A percentile compares a stretch with the other conserved stretches of the same genome.
Conservation (phyloP, 2,329 filamentous ascomycete species). For the Nannizziopsis arthrosporioides region DNA sequence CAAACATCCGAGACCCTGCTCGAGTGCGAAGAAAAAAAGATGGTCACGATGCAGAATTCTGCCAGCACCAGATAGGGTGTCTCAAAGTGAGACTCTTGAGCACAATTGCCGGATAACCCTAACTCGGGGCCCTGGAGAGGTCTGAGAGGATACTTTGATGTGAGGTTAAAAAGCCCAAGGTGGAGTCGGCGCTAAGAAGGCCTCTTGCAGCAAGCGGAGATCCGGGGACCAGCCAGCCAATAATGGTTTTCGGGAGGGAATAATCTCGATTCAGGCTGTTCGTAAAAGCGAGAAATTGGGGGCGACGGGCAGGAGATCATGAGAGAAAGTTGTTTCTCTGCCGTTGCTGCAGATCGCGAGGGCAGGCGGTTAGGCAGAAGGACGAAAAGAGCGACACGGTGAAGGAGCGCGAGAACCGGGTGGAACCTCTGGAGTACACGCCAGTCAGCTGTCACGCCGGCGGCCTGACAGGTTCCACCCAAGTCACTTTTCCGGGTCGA, state of each 20-base stretch:
- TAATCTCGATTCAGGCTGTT: neutral
- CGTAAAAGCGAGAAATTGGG: no score
- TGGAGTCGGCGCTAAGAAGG: neutral
- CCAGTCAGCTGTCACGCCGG: neutral
- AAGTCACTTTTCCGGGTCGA: neutral
- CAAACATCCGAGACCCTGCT: neutral
- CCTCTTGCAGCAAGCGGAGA: neutral
- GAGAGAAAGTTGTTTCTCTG: no score
- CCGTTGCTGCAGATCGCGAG: no score
- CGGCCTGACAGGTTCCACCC: neutral
- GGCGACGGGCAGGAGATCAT: no score
- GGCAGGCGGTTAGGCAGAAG: no score
- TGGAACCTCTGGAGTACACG: slow-evolving; percentile 1
- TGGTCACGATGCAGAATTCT: no score
- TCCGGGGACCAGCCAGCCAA: slow-evolving; percentile 1
- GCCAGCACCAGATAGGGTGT: neutral
- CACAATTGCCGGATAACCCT: neutral
- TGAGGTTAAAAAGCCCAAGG: neutral
- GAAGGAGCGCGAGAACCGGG: neutral
- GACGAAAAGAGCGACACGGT: no score
- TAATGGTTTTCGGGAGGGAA: neutral
- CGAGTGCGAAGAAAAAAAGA: no score
- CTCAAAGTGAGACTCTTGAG: slow-evolving; percentile 7
- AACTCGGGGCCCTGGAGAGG: neutral
- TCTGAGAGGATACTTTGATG: neutral